These are phyloP conservation scores for Debaryomyces udenii DNA, from an alignment of 1,139 yeast species.

Conservation along the genomic window DNA sequence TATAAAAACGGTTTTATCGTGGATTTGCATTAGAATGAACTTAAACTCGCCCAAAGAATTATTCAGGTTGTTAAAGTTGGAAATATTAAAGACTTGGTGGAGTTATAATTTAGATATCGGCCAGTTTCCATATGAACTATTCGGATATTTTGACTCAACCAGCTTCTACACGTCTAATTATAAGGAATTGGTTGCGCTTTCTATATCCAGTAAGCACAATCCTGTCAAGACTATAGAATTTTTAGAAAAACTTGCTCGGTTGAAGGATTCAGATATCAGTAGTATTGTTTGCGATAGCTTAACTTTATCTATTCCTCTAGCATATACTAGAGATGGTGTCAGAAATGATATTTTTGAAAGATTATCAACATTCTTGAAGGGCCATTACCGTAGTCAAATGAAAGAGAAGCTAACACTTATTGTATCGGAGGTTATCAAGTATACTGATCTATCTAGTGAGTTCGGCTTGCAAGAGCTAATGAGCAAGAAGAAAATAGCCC, in stretches of 20 bases:
- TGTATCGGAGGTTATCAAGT: conserved; percentile 31
- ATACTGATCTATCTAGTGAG: conserved; percentile 45
- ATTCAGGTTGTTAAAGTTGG: conserved; percentile 32
- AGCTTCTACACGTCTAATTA: conserved; percentile 34
- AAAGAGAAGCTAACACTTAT: conserved; percentile 23
- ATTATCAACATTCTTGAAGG: conserved; percentile 18
- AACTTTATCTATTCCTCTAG: conserved; percentile 43
- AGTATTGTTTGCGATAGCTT: conserved; percentile 36
- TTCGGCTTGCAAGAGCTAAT: conserved; percentile 18
- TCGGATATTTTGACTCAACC: conserved; percentile 31
- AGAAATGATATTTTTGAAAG: conserved; percentile 37
- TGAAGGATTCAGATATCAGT: conserved; percentile 15
- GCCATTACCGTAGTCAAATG: conserved; percentile 19
- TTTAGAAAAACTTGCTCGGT: conserved; percentile 22
- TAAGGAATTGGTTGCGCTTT: conserved; percentile 38
- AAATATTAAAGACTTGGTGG: conserved; percentile 47
- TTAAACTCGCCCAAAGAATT: conserved; percentile 22
- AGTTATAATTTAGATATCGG: conserved; percentile 29
- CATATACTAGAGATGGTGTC: conserved; percentile 48
- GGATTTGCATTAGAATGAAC: conserved; percentile 22
- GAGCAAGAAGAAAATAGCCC: conserved; percentile 12
- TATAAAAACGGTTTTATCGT: conserved; percentile 26
- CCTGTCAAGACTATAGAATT: conserved; percentile 12
- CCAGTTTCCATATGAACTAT: conserved; percentile 42
- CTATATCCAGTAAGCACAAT: conserved; percentile 24